Percentiles rank a stretch among this genome's conserved stretches.
phyloP scores from a whole-genome alignment of 2,329 filamentous ascomycete species.

The Neophaeococcomyces aloes region DNA sequence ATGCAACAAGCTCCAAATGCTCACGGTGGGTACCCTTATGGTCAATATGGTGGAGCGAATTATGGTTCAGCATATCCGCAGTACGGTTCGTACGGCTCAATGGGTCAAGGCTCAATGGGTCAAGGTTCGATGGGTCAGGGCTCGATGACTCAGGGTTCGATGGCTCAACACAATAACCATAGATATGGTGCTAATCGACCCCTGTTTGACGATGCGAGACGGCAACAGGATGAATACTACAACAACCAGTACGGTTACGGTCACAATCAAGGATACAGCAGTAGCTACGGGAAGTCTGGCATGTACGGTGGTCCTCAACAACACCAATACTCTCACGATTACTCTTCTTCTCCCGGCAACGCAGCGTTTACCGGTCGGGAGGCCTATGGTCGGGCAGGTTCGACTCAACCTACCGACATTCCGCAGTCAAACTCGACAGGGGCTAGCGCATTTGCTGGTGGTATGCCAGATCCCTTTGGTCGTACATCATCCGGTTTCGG shows the following conservation, averaged over 20 bases:
- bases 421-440: slow-evolving; percentile 39
- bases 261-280: slow-evolving; percentile 33
- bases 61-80: slow-evolving; percentile 37
- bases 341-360: slow-evolving; percentile 54
- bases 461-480: slow-evolving; percentile 50
- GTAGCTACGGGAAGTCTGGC: slow-evolving; percentile 43
- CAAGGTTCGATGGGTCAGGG: too few relatives aligned
- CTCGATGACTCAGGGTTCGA: too few relatives aligned
- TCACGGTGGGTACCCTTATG: slow-evolving; percentile 50
- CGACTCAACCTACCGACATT: slow-evolving; percentile 45
- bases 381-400: slow-evolving; percentile 50
- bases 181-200: slow-evolving; percentile 40
- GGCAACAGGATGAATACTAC: slow-evolving; percentile 39
- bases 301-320: slow-evolving; percentile 57
- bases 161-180: slow-evolving; percentile 38
- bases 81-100: slow-evolving; percentile 36
- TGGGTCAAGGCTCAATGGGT: too few relatives aligned
- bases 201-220: slow-evolving; percentile 40
- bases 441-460: slow-evolving; percentile 39
- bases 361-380: slow-evolving; percentile 42
- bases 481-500: slow-evolving; percentile 49
- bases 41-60: slow-evolving; percentile 43
- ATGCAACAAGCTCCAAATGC: slow-evolving; percentile 34
- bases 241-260: slow-evolving; percentile 45
- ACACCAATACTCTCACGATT: slow-evolving; percentile 54